Conservation (phyloP, 2,329 filamentous ascomycete species). For the Diaporthe ilicicola region DNA sequence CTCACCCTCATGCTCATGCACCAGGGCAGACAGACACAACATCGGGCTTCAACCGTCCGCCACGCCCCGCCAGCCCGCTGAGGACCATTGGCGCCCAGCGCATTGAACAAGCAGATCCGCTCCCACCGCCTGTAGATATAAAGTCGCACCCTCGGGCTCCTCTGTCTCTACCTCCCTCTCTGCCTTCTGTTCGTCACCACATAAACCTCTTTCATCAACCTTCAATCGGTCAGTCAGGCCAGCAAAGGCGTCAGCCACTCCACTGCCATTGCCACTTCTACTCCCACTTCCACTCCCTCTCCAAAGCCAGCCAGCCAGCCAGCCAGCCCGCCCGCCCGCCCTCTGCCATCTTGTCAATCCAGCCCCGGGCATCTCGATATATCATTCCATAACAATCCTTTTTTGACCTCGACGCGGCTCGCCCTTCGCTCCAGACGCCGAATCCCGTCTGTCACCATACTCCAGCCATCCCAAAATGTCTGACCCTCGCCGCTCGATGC, state of each 20-base stretch:
- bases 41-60: neutral
- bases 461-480: conserved; percentile 22
- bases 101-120: conserved; percentile 22
- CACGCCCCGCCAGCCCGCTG: neutral
- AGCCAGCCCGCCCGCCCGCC: no score
- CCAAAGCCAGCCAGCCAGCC: no score
- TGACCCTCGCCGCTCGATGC: conserved; percentile 23
- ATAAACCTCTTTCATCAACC: no score
- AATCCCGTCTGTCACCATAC: neutral
- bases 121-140: conserved; percentile 23
- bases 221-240: neutral
- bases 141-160: conserved; percentile 14
- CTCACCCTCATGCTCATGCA: neutral
- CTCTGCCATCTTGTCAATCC: no score
- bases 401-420: neutral
- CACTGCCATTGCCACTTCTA: neutral
- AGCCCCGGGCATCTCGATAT: neutral
- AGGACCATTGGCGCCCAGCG: neutral
- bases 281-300: no score
- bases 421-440: neutral
- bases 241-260: neutral
- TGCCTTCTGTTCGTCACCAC: neutral
- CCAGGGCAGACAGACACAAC: neutral
- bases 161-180: neutral
- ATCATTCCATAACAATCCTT: neutral